Evolutionary conservation across 129 eudicot genomes (phyloP), one percentile per base, ranked within the genome.

Genomic region (Helichrysum umbraculigerum): DNA sequence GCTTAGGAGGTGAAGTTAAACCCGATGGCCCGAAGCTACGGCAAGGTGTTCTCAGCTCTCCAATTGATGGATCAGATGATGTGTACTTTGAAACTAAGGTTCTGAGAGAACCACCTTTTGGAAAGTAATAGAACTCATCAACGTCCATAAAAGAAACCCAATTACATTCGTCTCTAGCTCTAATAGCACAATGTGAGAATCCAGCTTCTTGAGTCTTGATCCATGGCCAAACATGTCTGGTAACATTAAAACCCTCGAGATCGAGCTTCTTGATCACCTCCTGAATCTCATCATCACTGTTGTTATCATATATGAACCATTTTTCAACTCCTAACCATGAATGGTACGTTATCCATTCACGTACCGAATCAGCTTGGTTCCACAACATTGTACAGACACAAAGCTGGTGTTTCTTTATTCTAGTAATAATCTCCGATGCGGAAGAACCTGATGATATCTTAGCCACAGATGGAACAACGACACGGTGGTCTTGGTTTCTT

Each of bases 191-290:
- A 37, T 94, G 99, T 1, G 99, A 94, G 79, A 94, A 94, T 2
- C 99, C 99, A 0, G 96, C 99, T 77, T 94, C 99, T 75, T 94
- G 99, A n/a, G 97, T 91, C 85, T 94, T 94, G 73, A 91, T 88
- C 99, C 99, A 91, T 0, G 99, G 99, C 99, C 99, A 94, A 20
- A 86, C 82, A 42, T 86, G 94, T 78, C 99, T 73, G 37, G 73
- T 91, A 10, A 94, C 86, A 74, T 94, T 94, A 34, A 86, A 86
- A 14, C 84, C 82, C 41, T 86, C 90, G 9, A 15, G 72, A 29
- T 91, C 81, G 2, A 94, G 98, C 64, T 89, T 83, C 28, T 71
- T 52, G 29, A 91, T 78, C 66, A 81, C 89, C 21, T 88, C 89
- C 59, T 87, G 81, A 9, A 89, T 72, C 4, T 75, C 78, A 54